Evolutionary conservation across 176 grass and related monocot species (phyloP).

Genomic region (Areca catechu): DNA sequence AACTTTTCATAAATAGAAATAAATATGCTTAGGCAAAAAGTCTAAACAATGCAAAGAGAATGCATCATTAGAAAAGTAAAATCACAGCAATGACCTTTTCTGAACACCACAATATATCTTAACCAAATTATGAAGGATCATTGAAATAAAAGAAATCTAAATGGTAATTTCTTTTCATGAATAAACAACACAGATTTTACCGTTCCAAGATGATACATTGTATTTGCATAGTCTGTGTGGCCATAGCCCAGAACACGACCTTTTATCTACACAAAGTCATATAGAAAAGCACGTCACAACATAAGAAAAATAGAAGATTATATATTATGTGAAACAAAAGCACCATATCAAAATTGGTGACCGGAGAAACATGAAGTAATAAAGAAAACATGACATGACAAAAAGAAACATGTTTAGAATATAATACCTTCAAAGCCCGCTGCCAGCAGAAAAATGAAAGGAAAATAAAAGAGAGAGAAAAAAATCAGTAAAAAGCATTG

Average conservation of each 20-base stretch:
- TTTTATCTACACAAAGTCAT: slow-evolving; percentile 52
- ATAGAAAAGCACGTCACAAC: slow-evolving; percentile 3
- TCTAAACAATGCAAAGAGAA: too few species aligned
- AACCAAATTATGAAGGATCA: too few species aligned
- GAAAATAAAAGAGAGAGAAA: slow-evolving; percentile 3
- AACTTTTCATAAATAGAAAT: not conserved
- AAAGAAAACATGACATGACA: not conserved
- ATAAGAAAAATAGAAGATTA: too few species aligned
- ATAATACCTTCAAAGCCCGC: slow-evolving; percentile 76
- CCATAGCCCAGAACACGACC: slow-evolving; percentile 58
- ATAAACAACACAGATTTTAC: slow-evolving; percentile 22
- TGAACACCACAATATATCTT: too few species aligned
- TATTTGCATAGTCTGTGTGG: slow-evolving; percentile 68
- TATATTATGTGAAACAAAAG: too few species aligned
- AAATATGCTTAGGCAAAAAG: too few species aligned
- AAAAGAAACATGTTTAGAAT: slow-evolving; percentile 1
- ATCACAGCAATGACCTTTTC: too few species aligned
- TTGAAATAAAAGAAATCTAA: too few species aligned
- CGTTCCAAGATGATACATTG: slow-evolving; percentile 83
- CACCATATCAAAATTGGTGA: too few species aligned
- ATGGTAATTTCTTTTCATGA: not conserved
- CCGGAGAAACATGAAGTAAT: not conserved
- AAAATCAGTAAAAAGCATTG: slow-evolving; percentile 20
- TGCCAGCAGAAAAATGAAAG: slow-evolving; percentile 41
- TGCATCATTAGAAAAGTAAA: too few species aligned